Evolutionary conservation across 2,329 filamentous ascomycete genomes (phyloP), one percentile per base, ranked within the genome.

Genomic region (Ceratocystis harringtonii): DNA sequence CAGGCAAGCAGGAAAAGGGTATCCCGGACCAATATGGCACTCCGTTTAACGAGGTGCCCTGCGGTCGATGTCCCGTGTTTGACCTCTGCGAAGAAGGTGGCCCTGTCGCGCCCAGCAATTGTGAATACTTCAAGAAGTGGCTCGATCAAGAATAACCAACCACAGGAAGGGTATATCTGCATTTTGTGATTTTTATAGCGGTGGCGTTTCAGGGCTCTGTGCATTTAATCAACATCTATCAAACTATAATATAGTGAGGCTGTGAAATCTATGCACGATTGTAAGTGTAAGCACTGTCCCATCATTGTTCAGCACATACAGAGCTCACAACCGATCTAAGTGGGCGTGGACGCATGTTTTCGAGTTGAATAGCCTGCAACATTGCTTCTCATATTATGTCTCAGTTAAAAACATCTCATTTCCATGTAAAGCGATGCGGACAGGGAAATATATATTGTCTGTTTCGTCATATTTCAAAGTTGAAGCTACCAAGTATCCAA

Each of bases 61-160:
- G 94, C 74, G 92, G 92, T 1, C 81, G 85, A 65, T 99, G 94
- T 74, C 94, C 94, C 0, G 92, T 96, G 1, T 96, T 96, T 73
- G 88, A 94, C 66, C 80, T 97, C 1, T 99, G 94, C 73, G 88
- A 90, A 69, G 90, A 95, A 68, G 91, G 90, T 5, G 92, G 92
- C 0, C 90, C 91, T 0, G 90, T 99, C 25, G 95, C 87, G 71
- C 90, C 92, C 0, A 87, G 85, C 69, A 95, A 88, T 62, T 99
- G 94, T 75, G 87, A 90, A 64, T 99, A 99, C 73, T 96, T 95
- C 72, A 83, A 88, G 69, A 83, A 86, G 63, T 99, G 94, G 94
- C 75, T 96, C 58, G 81, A 78, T 0, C 71, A 77, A 69, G 76
- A 79, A 61, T 74, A 70, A 74, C 28, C n/a, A n/a, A 74, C 28